Evolutionary conservation across 2,329 filamentous ascomycete species (phyloP), one percentile per base, ranked within the genome.

Genomic region (Calonectria pseudoreteaudii): DNA sequence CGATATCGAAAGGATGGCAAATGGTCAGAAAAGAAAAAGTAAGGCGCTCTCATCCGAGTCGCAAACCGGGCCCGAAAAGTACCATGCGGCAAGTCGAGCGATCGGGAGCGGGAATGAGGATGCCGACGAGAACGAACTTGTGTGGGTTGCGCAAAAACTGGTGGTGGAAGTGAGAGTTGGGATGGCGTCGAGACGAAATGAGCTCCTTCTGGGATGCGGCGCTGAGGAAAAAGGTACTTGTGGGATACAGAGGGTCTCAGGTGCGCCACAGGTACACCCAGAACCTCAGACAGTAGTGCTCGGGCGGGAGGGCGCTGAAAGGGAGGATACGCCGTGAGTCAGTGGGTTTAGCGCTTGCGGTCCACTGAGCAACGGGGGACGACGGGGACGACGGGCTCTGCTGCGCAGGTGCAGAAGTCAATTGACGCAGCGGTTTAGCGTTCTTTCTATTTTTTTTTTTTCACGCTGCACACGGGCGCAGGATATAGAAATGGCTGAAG

Each of bases 121-220:
- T 67, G 52, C 49, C 34, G 67, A 70, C 44, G 65, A 53, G 38
- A 66, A 62, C 44, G 62, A 60, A 60, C 73, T 76, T 71, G 71
- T 66, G 75, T 76, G 77, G 78, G 53, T 69, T 81, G 79, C 78
- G 78, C 76, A 76, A 75, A 79, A 80, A 69, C 75, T 73, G 72
- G 79, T 80, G 76, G 74, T 78, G 80, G 76, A 73, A 74, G 71
- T 77, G 66, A 74, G 72, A 73, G 75, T 78, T 77, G 77, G 75
- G 52, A 80, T 79, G 78, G 77, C 78, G 76, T 78, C 76, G 73
- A 80, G 78, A 68, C 73, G 79, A 81, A 79, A 81, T 81, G 79
- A 81, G 79, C 78, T 78, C 72, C 62, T 52, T 68, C 70, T 71
- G 60, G 78, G 77, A 80, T 80, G 76, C 36, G 52, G n/a, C 18